Evolutionary conservation across 2,329 filamentous ascomycete species (phyloP), one percentile per base, ranked within the genome.

Genomic region (Aspergillus amoenus): DNA sequence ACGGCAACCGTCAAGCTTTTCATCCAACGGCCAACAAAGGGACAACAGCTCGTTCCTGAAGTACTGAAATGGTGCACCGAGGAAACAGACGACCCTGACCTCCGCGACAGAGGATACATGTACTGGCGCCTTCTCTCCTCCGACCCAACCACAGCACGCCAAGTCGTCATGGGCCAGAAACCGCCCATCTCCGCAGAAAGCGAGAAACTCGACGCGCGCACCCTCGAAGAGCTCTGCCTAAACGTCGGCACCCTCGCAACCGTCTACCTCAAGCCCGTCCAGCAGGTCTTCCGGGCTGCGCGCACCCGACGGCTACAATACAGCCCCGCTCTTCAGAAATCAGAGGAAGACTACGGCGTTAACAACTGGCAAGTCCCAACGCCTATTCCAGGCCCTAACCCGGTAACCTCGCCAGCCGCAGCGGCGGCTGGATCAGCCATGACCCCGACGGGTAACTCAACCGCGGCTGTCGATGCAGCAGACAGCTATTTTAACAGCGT

Each of bases 41-140:
- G 91, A 24, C 93, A 96, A 68, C 88, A 95, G 52, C 82, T 99
- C 6, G 93, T 99, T 0, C 94, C 93, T 1, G 92, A 92, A 68
- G 93, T 97, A 2, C 81, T 99, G 50, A 97, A 97, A 76, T 97
- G 94, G 93, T 95, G 94, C 4, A 99, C 94, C 0, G 94, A 97
- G 73, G 94, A 97, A 73, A 97, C 93, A n/a, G 94, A 99, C 71
- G 97, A 99, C 74, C 94, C 94, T 0, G 94, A 99, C 75, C 84
- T 99, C 27, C 88, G 94, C 62, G 94, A 99, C 73, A 83, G 94
- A 67, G 94, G 94, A 0, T 99, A 97, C 79, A 97, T 99, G 93
- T 99, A 99, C 80, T 99, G 94, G 94, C 90, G 94, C 4, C 83
- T 99, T 13, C 82, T 99, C 2, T 96, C 92, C 1, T 95, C 92